Evolutionary conservation across 1,284 basidiomycete species (phyloP), one percentile per base, ranked within the genome.

Genomic region (Leccinum pachyderme): DNA sequence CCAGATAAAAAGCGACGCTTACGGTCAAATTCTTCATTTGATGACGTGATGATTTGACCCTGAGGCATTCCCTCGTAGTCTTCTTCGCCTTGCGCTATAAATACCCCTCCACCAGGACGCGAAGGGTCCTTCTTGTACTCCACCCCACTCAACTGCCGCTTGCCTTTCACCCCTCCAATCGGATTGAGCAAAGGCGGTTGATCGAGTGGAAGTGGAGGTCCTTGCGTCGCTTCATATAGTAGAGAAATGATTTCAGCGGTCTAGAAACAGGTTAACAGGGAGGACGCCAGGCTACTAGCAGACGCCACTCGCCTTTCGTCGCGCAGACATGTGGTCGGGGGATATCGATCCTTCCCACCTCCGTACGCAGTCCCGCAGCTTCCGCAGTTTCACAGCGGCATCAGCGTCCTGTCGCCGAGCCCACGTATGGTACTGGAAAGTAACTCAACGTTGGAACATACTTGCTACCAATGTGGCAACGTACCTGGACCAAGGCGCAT

Each of bases 171-270:
- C 33, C 87, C 89, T 46, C 83, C 82, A 0, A 88, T 89, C 7
- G 89, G 89, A 63, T 89, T 90, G 56, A 89, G 75, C 28, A 79
- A 75, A 13, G 86, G 83, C 18, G 78, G 73, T 69, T 67, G 72
- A 63, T 86, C 84, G 51, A 82, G 70, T 2, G 81, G 79, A 53
- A 79, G 67, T 9, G 76, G 76, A 8, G 86, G 84, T 37, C 89
- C 83, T 72, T 91, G 87, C 27, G 93, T 93, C 31, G 93, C 88
- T 75, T 97, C 93, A 72, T 93, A 96, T 25, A 98, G 79, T 22
- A 98, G 78, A 25, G 89, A 83, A 64, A 97, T 95, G 57, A 96
- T 93, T 73, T 95, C 94, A 25, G 91, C 87, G 1, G 94, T 96
- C 87, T 98, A 72, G 15, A 63, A 9, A 41, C 57, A 47, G 8